These are phyloP conservation scores for Staphylotrichum tortipilum DNA, from an alignment of 495 filamentous ascomycete species.

Conservation along the genomic window DNA sequence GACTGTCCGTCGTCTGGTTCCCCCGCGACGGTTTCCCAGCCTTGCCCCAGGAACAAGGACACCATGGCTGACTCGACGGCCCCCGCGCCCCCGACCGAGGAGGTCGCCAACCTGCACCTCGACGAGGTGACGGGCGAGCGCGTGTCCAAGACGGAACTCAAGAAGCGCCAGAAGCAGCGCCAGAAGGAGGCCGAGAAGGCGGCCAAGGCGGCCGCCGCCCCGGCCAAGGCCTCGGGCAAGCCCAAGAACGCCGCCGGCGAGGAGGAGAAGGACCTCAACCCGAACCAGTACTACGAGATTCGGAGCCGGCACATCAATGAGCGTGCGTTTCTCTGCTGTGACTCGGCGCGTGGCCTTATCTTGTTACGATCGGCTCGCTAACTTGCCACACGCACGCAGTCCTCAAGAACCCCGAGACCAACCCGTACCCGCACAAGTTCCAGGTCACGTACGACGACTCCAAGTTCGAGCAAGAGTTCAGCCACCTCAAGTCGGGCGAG, in stretches of 20 bases:
- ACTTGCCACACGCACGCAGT: no score
- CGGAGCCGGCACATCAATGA: conserved; percentile 77
- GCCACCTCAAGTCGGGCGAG: conserved; percentile 77
- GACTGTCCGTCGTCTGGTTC: neutral
- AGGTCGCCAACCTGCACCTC: conserved; percentile 65
- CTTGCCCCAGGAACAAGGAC: neutral
- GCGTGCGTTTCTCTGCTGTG: conserved; percentile 22
- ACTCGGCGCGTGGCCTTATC: neutral
- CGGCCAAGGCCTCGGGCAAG: conserved; percentile 58
- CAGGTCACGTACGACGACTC: conserved; percentile 68
- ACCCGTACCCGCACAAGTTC: conserved; percentile 98
- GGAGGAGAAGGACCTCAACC: conserved; percentile 55
- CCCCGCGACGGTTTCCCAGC: no score
- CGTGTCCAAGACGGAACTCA: conserved; percentile 81
- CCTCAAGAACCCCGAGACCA: conserved; percentile 65
- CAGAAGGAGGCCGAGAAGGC: conserved; percentile 80
- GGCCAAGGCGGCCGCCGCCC: conserved; percentile 69
- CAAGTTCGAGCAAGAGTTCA: conserved; percentile 67
- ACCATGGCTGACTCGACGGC: conserved; percentile 46
- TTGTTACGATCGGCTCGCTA: conserved; percentile 3
- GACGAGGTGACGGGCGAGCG: conserved; percentile 82
- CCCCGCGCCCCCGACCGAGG: conserved; percentile 40
- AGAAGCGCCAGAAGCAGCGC: conserved; percentile 91
- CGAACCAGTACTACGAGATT: conserved; percentile 96
- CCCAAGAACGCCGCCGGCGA: conserved; percentile 47